Evolutionary conservation across 2,329 filamentous ascomycete genomes (phyloP).

Genomic region (Pseudocercospora crystallina): DNA sequence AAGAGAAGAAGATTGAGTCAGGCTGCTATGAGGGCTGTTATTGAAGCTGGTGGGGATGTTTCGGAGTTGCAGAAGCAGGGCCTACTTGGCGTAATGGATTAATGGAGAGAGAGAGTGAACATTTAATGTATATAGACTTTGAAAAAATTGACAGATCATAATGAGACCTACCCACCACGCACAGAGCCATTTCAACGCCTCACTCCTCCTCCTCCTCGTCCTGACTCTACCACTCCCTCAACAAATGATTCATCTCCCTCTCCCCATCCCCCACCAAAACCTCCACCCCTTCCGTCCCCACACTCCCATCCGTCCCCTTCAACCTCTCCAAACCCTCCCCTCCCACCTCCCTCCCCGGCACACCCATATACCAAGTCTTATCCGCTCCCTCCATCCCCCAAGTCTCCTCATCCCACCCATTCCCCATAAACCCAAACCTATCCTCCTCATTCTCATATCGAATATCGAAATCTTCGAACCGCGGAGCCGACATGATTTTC

Average conservation of each 20-base stretch:
- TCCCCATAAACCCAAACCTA: slow-evolving; percentile 16
- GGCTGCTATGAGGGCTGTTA: slow-evolving; percentile 66
- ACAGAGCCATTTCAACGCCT: too few species aligned
- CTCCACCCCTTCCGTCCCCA: background rate
- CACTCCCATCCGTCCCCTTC: background rate
- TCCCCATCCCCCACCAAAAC: slow-evolving; percentile 2
- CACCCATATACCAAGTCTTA: slow-evolving; percentile 4
- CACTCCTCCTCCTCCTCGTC: too few species aligned
- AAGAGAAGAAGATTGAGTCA: slow-evolving; percentile 68
- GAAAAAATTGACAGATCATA: too few species aligned
- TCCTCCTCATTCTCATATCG: slow-evolving; percentile 9
- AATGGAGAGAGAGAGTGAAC: background rate
- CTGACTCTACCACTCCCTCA: background rate
- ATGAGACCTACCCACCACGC: too few species aligned
- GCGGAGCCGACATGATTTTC: slow-evolving; percentile 16
- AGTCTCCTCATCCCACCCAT: slow-evolving; percentile 5
- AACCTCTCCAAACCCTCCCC: background rate
- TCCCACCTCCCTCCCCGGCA: background rate
- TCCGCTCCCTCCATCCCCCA: background rate
- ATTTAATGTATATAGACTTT: too few species aligned
- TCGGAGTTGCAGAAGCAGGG: slow-evolving; percentile 45
- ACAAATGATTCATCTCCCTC: slow-evolving; percentile 1
- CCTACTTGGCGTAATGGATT: slow-evolving; percentile 26
- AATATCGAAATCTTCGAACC: slow-evolving; percentile 24
- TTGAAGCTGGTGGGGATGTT: slow-evolving; percentile 68